Evolutionary conservation across 495 filamentous ascomycete genomes (phyloP).

Genomic region (Aspergillus indologenus): DNA sequence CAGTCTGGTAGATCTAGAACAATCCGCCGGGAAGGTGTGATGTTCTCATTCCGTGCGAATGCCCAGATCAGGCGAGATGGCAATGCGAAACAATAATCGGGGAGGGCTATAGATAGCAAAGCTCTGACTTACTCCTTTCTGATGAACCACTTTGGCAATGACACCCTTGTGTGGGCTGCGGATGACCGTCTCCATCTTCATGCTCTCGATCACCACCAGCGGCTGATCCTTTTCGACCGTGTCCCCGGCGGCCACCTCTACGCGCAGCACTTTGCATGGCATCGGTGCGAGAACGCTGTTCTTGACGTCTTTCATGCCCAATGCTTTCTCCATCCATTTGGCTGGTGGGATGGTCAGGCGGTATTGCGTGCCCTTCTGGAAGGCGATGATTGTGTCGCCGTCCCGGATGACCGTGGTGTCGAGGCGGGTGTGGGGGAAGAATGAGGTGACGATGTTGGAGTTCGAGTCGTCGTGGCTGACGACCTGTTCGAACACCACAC

Average conservation of each 20-base stretch:
- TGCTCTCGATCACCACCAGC: constrained; percentile 95
- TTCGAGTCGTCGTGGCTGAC: constrained; percentile 37
- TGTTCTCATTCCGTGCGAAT: no score
- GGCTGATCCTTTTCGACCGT: constrained; percentile 80
- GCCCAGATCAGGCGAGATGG: not conserved
- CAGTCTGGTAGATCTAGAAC: no score
- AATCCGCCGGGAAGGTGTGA: no score
- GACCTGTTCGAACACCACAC: constrained; percentile 44
- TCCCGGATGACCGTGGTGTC: constrained; percentile 73
- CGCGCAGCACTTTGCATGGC: constrained; percentile 89
- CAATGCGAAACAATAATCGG: constrained; percentile 8
- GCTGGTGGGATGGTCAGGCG: constrained; percentile 65
- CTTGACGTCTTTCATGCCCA: constrained; percentile 74
- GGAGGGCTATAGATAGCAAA: constrained; percentile 5
- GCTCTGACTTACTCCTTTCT: constrained; percentile 70
- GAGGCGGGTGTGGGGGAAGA: constrained; percentile 76
- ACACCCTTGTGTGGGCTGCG: constrained; percentile 80
- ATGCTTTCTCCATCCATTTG: constrained; percentile 79
- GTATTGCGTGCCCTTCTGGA: constrained; percentile 79
- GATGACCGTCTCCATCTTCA: constrained; percentile 99
- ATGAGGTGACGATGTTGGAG: constrained; percentile 46
- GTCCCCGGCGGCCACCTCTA: constrained; percentile 78
- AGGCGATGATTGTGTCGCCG: constrained; percentile 68
- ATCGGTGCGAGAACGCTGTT: constrained; percentile 89
- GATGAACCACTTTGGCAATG: constrained; percentile 78